These are phyloP conservation scores for baker's yeast (Saccharomyces cerevisiae) DNA, from an alignment of 805 yeast species.

Conservation along the genomic window DNA sequence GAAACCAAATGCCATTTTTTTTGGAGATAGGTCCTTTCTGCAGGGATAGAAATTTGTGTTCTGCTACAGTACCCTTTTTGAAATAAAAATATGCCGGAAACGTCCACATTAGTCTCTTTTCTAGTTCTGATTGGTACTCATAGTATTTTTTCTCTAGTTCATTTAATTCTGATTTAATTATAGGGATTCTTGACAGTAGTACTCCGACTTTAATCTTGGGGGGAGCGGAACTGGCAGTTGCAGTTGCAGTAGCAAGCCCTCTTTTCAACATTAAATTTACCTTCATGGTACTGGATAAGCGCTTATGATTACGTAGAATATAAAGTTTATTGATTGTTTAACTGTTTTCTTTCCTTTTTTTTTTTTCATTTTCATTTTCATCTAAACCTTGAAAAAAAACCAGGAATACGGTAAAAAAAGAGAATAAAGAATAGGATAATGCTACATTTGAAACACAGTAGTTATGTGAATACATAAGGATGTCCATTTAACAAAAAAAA, in stretches of 20 bases:
- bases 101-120: slow-evolving; percentile 92
- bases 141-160: slow-evolving; percentile 69
- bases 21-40: slow-evolving; percentile 69
- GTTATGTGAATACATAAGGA: neutral
- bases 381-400: neutral
- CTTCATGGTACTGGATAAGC: neutral
- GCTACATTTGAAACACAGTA: neutral
- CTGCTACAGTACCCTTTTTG: slow-evolving; percentile 82
- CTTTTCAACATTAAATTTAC: slow-evolving; percentile 5
- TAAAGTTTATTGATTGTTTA: neutral
- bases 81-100: slow-evolving; percentile 91
- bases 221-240: slow-evolving; percentile 14
- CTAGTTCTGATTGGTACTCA: slow-evolving; percentile 76
- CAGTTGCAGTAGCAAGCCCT: slow-evolving; percentile 13
- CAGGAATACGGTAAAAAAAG: neutral
- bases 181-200: slow-evolving; percentile 72
- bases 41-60: slow-evolving; percentile 64
- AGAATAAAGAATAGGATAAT: neutral
- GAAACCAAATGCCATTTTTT: slow-evolving; percentile 69
- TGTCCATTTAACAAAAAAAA: neutral
- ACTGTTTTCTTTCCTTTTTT: neutral
- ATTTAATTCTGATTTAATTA: slow-evolving; percentile 69
- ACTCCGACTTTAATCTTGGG: slow-evolving; percentile 40
- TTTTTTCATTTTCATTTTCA: neutral
- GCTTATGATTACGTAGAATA: neutral